Base-by-base conservation (phyloP, 176 grass and related monocot species). In the Zoysia pacifica region DNA sequence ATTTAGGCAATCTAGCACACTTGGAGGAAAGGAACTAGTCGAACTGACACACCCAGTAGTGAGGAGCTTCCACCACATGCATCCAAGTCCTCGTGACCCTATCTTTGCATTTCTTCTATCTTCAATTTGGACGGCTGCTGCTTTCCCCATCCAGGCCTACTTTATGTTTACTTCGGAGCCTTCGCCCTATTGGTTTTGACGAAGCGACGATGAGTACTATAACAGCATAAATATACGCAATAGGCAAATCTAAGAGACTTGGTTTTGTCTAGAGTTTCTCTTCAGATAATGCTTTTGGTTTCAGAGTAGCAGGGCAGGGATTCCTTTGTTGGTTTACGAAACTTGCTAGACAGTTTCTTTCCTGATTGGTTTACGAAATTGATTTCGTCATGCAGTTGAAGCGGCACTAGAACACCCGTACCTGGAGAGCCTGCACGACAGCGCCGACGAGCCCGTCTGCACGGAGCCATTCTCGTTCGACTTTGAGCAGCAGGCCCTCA, bases 381-480 rank as follows among this genome's bases (percentile, higher is more conserved):
- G 72, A 11, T 71, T 20, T 82, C 82, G 11, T 11, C 20, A 8
- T 89, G 85, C 83, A 98, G 96, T 98, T 64, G 96, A 93, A 81
- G 88, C 94, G 61, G 92, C 96, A 6, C 76, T 98, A 9, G 90
- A 87, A 55, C 96, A 98, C 72, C 90, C 92, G 7, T 98, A 98
- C 72, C 75, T 98, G 18, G 96, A 98, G 47, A 81, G 92, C 12
- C 55, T 94, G 38, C 96, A 98, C 62, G 96, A 98, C 68, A 83
- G 84, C 48, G 88, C 90, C 1, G 96, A 98, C 28, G 96, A 98
- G 75, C 92, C 96, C 38, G 53, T 89, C 65, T 98, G 96, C 81
- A 91, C 65, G 18, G 90, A 98, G 28, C 96, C 96, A 1, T 98
- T 98, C 86, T 98, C 96, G 18, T 98, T 98, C 48, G 92, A 98